Evolutionary conservation across 1,284 basidiomycete species (phyloP).

Genomic region (Cryptococcus jaspeensis): DNA sequence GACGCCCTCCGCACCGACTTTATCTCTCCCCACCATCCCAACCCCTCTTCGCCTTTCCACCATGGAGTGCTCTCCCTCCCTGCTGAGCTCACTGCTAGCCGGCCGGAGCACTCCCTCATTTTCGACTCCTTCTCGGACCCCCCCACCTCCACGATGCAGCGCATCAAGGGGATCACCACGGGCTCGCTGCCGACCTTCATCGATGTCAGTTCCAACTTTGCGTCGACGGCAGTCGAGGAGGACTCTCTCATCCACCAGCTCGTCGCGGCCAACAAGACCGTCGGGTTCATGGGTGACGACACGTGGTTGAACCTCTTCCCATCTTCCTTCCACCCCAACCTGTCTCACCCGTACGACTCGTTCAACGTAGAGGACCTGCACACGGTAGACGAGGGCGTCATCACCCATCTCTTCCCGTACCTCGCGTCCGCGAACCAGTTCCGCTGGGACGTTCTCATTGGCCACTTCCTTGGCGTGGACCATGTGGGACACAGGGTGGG

Average conservation of each 20-base stretch:
- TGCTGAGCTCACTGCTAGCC: constrained; percentile 61
- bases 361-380: constrained; percentile 99
- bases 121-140: constrained; percentile 91
- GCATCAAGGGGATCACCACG: constrained; percentile 92
- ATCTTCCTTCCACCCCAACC: constrained; percentile 60
- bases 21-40: constrained; percentile 63
- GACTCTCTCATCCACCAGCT: constrained; percentile 72
- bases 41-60: constrained; percentile 67
- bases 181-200: constrained; percentile 96
- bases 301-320: constrained; percentile 94
- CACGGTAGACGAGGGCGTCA: constrained; percentile 89
- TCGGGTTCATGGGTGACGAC: constrained; percentile 88
- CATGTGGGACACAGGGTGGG: constrained; percentile 95
- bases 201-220: constrained; percentile 89
- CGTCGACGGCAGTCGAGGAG: constrained; percentile 77
- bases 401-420: constrained; percentile 76
- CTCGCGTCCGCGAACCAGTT: constrained; percentile 56
- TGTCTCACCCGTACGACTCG: constrained; percentile 83
- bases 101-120: constrained; percentile 73
- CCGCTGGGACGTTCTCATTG: constrained; percentile 78
- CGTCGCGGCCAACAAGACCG: constrained; percentile 48
- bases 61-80: constrained; percentile 83
- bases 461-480: constrained; percentile 96
- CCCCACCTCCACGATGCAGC: constrained; percentile 91
- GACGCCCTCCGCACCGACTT: constrained; percentile 96